Percentiles rank a stretch among this genome's conserved stretches.
Evolutionary conservation across 805 yeast species (phyloP).

Genomic region (Starmerella davenportii): DNA sequence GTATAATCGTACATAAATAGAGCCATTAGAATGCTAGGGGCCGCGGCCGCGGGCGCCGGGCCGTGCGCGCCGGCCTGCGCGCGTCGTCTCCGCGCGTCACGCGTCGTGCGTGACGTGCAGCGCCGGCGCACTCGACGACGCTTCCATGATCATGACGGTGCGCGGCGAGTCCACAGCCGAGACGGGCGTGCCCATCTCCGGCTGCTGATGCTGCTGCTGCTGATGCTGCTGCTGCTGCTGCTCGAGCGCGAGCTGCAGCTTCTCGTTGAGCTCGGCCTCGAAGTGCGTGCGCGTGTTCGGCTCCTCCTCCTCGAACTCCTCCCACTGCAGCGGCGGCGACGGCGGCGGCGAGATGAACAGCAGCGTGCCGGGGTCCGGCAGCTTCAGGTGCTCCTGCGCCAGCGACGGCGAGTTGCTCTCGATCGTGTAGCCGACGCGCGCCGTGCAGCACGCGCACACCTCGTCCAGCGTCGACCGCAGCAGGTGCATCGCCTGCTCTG

Average conservation of each 20-base stretch:
- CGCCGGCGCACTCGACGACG: conserved; percentile 6
- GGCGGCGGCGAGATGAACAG: conserved; percentile 18
- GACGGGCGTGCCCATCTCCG: not conserved
- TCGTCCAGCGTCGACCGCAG: not conserved
- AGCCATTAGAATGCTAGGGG: no score
- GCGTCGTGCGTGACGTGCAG: conserved; percentile 7
- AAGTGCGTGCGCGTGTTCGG: conserved; percentile 14
- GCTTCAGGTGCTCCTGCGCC: conserved; percentile 6
- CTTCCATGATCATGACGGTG: conserved; percentile 9
- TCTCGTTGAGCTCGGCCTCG: conserved; percentile 13
- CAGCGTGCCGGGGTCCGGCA: conserved; percentile 16
- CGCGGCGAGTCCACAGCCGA: conserved; percentile 7
- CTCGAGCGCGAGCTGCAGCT: conserved; percentile 11
- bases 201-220: not conserved
- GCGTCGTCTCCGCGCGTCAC: no score
- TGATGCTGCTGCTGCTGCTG: not conserved
- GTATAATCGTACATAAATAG: no score
- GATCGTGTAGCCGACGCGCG: conserved; percentile 12
- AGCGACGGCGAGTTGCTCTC: not conserved
- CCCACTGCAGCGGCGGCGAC: conserved; percentile 18
- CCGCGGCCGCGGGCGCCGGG: no score
- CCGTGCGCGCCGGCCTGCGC: no score
- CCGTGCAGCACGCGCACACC: not conserved
- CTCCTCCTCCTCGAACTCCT: conserved; percentile 12
- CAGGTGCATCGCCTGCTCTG: conserved; percentile 8